These are phyloP conservation scores for Populus tremula DNA, from an alignment of 345 rosid species.

Conservation along the genomic window DNA sequence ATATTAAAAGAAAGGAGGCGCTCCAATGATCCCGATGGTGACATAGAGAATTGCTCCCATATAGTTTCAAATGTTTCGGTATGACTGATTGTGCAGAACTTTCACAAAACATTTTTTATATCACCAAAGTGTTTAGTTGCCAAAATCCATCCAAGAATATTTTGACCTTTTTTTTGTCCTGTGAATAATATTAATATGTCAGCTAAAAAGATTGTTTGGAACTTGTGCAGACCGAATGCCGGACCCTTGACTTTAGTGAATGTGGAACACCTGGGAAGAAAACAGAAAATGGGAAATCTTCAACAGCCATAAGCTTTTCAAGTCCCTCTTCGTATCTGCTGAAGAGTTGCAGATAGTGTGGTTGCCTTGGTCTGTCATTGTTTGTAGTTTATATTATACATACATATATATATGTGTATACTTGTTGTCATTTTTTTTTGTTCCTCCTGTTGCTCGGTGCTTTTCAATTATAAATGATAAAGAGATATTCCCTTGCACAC, in stretches of 20 bases:
- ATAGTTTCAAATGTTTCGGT: constrained; percentile 47
- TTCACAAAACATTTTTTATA: neutral
- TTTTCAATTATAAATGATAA: constrained; percentile 16
- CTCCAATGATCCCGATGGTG: constrained; percentile 29
- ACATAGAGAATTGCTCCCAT: constrained; percentile 46
- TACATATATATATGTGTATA: constrained; percentile 14
- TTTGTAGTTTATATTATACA: constrained; percentile 24
- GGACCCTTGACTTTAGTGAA: constrained; percentile 86
- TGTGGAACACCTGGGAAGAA: constrained; percentile 78
- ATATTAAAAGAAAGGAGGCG: constrained; percentile 43
- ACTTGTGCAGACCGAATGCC: constrained; percentile 67
- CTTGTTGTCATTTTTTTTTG: neutral
- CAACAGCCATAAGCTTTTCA: constrained; percentile 35
- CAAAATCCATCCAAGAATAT: neutral
- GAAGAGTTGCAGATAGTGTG: constrained; percentile 74
- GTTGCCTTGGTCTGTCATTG: constrained; percentile 5
- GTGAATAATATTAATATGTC: neutral
- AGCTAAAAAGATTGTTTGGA: constrained; percentile 6
- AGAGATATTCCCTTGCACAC: neutral
- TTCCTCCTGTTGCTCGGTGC: constrained; percentile 6
- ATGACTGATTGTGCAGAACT: constrained; percentile 14
- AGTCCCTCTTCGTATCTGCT: constrained; percentile 78
- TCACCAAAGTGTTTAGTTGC: neutral
- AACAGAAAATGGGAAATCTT: constrained; percentile 44
- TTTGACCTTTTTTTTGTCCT: neutral